These are phyloP conservation scores for Endotrypanum monterogeii DNA, from an alignment of 208 protist species.

Conservation along the genomic window DNA sequence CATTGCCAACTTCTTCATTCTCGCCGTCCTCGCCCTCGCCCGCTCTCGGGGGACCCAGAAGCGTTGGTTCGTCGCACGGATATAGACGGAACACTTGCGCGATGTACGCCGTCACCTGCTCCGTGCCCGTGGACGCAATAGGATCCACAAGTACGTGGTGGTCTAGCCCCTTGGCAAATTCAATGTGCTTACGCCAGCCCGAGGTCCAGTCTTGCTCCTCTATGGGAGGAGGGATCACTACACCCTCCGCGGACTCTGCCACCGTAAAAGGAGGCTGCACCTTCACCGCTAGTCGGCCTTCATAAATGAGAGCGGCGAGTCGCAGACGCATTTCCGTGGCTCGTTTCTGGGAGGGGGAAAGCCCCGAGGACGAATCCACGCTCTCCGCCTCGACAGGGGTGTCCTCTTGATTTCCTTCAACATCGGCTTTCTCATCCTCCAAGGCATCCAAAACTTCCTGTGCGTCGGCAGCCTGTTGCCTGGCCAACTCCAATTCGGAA, in stretches of 20 bases:
- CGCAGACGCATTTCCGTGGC: constrained; percentile 17
- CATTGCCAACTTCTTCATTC: neutral
- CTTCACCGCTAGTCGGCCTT: constrained; percentile 19
- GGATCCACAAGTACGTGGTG: constrained; percentile 31
- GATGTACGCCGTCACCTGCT: constrained; percentile 48
- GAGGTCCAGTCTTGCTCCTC: constrained; percentile 22
- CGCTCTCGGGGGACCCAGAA: neutral
- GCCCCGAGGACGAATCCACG: neutral
- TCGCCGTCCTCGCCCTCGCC: neutral
- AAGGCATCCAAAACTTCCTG: constrained; percentile 42
- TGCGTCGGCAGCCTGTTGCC: constrained; percentile 37
- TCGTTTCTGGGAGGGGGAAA: neutral
- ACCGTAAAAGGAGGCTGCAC: neutral
- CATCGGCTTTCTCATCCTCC: constrained; percentile 13
- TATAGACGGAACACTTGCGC: constrained; percentile 47
- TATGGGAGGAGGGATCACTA: constrained; percentile 3
- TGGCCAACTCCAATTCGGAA: constrained; percentile 43
- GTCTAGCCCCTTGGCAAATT: constrained; percentile 12
- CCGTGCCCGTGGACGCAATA: constrained; percentile 21
- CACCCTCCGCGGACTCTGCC: neutral
- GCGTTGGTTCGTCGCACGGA: constrained; percentile 35
- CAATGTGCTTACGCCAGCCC: constrained; percentile 27
- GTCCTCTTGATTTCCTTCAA: constrained; percentile 12
- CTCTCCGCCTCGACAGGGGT: constrained; percentile 6
- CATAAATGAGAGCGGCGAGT: constrained; percentile 26